Base-by-base conservation (phyloP, 139 green algal genomes). In the Closterium sp. region DNA sequence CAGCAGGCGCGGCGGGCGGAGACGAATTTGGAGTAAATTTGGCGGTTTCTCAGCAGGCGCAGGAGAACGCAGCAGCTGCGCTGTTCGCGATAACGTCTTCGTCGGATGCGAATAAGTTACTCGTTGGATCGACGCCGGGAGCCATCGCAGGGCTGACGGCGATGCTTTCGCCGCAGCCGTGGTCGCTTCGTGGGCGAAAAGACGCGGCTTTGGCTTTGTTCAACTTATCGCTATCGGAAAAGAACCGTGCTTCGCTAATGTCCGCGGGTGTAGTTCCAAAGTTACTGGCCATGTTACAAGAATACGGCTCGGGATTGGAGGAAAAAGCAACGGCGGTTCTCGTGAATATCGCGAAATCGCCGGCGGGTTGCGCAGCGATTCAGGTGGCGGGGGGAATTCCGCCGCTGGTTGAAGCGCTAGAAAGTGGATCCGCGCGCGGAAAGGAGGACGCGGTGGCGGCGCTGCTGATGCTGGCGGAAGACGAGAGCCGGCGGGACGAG, bases 321-420 rank as follows among this genome's bases (percentile, higher is more conserved):
- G 92, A 94, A 9, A 94, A 94, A 70, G 92, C 42, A 3, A 91
- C 94, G 27, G 88, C 92, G 85, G 92, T 94, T 27, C 31, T 94
- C 17, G 79, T 91, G 24, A 94, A 94, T 50, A 34, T 94, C n/a
- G 29, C 92, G 24, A 94, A 91, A 27, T 28, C 31, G 6, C n/a
- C 89, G 13, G 89, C 91, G 85, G 92, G 92, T 22, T 50, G 92
- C n/a, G n/a, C 27, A 27, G 92, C 92, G 31, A 70, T 94, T 30
- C 29, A n/a, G 19, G 7, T 91, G 9, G 86, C 86, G 27, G 62
- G 90, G 21, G 92, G 89, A 7, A 94, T 94, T 42, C 4, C 28
- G 24, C 31, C 31, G 28, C 70, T 94, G 24, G 92, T 94, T 22
- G 89, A 94, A 27, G 84, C 90, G 13, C 22, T 93, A 2, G 92